Evolutionary conservation across 257 asterid genomes (phyloP), one percentile per base, ranked within the genome.

Genomic region (Marsdenia floribunda): DNA sequence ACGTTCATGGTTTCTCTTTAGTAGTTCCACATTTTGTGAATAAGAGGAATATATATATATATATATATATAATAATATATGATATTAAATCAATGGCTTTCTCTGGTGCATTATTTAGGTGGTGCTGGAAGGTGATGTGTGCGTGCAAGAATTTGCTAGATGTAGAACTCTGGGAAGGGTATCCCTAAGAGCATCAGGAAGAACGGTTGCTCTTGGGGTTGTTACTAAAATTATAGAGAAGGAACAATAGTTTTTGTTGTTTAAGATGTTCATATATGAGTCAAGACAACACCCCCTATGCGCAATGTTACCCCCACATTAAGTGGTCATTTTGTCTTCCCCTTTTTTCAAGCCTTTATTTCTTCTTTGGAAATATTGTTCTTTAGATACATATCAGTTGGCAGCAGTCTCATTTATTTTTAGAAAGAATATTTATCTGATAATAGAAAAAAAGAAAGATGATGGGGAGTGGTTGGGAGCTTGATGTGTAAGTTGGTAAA

Each of bases 131-230:
- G 96, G 79, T 61, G 76, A 84, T 16, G 89, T 94, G 37, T 90
- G 99, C n/a, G 94, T 90, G 35, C 91, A 92, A 75, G 97, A 87
- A 83, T 91, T 89, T 71, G 76, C 82, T 24, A 86, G 67, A 16
- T 86, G 87, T 81, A 88, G 85, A 88, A 88, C 88, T 77, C 81
- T 94, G 58, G 99, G 99, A 75, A 86, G 96, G 85, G 97, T 85
- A 37, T 94, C 91, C 59, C 92, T 94, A 12, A 83, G 97, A 88
- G 81, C 96, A 70, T 83, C 84, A 22, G 99, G 99, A 78, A 89
- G 96, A 82, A 89, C 96, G 5, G 68, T 94, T 76, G 99, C 97
- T 40, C 88, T 94, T 44, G 97, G 98, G 76, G 82, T 93, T 65
- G 96, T 93, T 50, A 90, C 96, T 40, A 82, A 76, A 73, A 76